phyloP scores from a whole-genome alignment of 2,329 filamentous ascomycete species.

The Cladosporium sp. region DNA sequence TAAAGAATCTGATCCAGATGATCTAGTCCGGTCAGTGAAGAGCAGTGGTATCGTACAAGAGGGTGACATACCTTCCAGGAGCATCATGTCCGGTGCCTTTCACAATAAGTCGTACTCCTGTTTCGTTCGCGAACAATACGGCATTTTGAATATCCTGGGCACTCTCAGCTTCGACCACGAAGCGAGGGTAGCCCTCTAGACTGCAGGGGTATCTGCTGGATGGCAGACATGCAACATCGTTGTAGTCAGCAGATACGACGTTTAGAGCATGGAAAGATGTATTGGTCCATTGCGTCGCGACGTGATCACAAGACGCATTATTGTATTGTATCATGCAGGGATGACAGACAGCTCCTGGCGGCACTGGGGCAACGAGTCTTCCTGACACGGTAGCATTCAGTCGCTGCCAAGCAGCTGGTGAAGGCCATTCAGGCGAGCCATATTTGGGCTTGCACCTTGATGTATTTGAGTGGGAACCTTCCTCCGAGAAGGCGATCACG shows the following conservation, averaged over 20 bases:
- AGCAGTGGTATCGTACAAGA: neutral
- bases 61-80: conserved; percentile 12
- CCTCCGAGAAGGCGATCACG: neutral
- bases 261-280: conserved; percentile 11
- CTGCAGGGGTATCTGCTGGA: conserved; percentile 5
- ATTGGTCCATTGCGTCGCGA: conserved; percentile 12
- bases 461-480: neutral
- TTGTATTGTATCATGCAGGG: conserved; percentile 5
- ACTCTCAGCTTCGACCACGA: conserved; percentile 8
- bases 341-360: conserved; percentile 3
- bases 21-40: neutral
- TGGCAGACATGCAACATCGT: conserved; percentile 17
- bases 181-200: conserved; percentile 12
- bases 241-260: conserved; percentile 12
- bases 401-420: conserved; percentile 40
- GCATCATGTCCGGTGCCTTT: conserved; percentile 20
- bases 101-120: conserved; percentile 12
- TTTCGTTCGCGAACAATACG: conserved; percentile 13
- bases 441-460: neutral
- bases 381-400: conserved; percentile 53
- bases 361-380: conserved; percentile 40
- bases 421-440: conserved; percentile 44
- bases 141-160: conserved; percentile 11
- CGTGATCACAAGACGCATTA: conserved; percentile 5
- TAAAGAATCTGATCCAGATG: conserved; percentile 8